Percentiles rank a stretch among this genome's conserved stretches.
Conservation (phyloP, 495 filamentous ascomycete species). For the Aspergillus bridgeri region DNA sequence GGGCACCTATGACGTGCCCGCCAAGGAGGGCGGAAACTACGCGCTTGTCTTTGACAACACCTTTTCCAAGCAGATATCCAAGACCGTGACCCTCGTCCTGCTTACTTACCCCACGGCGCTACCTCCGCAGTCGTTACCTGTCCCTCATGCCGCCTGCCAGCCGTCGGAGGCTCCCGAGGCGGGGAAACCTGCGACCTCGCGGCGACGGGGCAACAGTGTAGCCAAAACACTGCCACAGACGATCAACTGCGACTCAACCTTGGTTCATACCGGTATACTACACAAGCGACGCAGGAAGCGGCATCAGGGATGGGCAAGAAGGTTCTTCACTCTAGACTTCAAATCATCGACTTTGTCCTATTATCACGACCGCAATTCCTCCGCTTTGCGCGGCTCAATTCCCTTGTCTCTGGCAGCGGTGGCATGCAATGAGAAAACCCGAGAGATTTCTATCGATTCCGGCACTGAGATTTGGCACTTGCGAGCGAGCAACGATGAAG, state of each 20-base stretch:
- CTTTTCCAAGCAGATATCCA: constrained; percentile 92
- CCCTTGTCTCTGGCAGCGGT: constrained; percentile 88
- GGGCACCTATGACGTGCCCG: constrained; percentile 76
- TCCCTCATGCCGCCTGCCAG: constrained; percentile 52
- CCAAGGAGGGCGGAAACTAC: constrained; percentile 82
- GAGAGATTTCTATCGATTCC: constrained; percentile 95
- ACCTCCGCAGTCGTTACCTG: constrained; percentile 73
- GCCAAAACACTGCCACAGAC: constrained; percentile 26
- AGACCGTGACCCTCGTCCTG: constrained; percentile 90
- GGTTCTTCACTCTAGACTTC: constrained; percentile 94
- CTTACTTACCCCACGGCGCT: constrained; percentile 85
- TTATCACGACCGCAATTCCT: constrained; percentile 89
- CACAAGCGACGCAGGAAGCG: constrained; percentile 88
- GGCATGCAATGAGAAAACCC: constrained; percentile 75
- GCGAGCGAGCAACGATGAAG: constrained; percentile 72
- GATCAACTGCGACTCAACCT: constrained; percentile 22
- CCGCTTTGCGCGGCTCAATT: constrained; percentile 85
- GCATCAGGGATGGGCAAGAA: constrained; percentile 86
- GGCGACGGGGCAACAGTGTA: constrained; percentile 35
- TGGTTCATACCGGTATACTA: constrained; percentile 71
- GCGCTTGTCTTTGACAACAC: constrained; percentile 98
- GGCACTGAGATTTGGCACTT: constrained; percentile 97
- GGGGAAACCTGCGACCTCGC: constrained; percentile 25
- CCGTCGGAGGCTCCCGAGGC: constrained; percentile 39
- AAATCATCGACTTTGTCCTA: constrained; percentile 89